phyloP scores from a whole-genome alignment of 345 rosid species.

The Hypericum perforatum region DNA sequence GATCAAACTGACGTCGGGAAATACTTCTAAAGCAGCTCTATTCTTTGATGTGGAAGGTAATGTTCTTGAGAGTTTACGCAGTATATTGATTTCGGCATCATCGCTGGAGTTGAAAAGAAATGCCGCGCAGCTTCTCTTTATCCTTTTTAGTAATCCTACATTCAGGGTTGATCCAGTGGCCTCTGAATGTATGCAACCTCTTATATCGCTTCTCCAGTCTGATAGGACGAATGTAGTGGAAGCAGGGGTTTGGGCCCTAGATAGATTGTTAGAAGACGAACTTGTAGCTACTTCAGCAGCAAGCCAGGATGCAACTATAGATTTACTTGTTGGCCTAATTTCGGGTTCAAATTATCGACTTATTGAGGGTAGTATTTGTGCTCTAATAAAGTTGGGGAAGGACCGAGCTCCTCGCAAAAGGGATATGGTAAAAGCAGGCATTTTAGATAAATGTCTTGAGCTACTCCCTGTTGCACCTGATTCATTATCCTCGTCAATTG shows the following conservation, averaged over 20 bases:
- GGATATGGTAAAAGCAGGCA: constrained; percentile 81
- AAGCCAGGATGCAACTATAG: constrained; percentile 32
- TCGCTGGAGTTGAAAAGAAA: constrained; percentile 59
- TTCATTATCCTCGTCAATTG: constrained; percentile 62
- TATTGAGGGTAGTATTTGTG: constrained; percentile 59
- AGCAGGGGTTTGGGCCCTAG: constrained; percentile 66
- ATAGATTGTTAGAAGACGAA: constrained; percentile 62
- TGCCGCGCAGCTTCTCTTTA: constrained; percentile 63
- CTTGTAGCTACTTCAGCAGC: constrained; percentile 59
- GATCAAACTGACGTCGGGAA: constrained; percentile 57
- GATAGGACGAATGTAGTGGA: constrained; percentile 36
- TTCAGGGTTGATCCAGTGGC: constrained; percentile 46
- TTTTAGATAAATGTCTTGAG: constrained; percentile 61
- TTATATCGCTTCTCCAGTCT: constrained; percentile 56
- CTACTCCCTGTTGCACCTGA: constrained; percentile 58
- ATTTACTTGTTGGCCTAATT: constrained; percentile 60
- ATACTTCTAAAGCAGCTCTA: constrained; percentile 34
- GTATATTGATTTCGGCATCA: constrained; percentile 50
- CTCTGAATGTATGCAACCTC: constrained; percentile 50
- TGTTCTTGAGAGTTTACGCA: constrained; percentile 48
- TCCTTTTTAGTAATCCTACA: constrained; percentile 46
- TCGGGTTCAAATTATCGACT: constrained; percentile 51
- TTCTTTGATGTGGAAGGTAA: constrained; percentile 52
- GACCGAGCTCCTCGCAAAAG: constrained; percentile 61
- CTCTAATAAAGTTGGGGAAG: constrained; percentile 79